A percentile compares a stretch with the other conserved stretches of the same genome.
Evolutionary conservation across 179 eudicot genomes (phyloP).

Genomic region (Patellifolia procumbens): DNA sequence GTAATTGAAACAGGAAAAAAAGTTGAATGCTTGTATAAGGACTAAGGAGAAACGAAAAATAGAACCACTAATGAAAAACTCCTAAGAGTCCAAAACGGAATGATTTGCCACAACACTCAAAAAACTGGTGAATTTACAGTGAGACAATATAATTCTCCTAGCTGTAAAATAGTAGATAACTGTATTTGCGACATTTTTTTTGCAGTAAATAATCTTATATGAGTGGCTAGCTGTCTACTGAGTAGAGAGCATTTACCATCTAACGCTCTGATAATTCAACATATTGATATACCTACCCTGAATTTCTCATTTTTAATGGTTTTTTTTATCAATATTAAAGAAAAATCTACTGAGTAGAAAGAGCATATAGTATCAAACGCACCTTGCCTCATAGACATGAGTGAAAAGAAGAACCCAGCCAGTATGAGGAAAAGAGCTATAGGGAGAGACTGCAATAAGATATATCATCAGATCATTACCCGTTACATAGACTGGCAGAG

Average conservation of each 20-base stretch:
- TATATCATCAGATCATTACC: constrained; percentile 14
- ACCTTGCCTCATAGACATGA: constrained; percentile 78
- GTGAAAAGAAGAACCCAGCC: constrained; percentile 58
- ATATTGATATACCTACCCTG: neutral
- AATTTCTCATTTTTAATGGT: neutral
- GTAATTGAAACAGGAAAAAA: too few species aligned
- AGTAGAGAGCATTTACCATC: neutral
- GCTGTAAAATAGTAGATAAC: neutral
- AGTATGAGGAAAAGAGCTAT: constrained; percentile 56
- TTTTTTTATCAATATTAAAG: neutral
- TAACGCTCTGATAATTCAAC: neutral
- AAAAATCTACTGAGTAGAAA: neutral
- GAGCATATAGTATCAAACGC: constrained; percentile 18
- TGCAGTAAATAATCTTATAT: neutral
- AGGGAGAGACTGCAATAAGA: constrained; percentile 73
- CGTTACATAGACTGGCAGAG: neutral
- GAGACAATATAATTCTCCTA: too few species aligned
- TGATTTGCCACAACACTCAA: too few species aligned
- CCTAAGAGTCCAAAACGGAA: too few species aligned
- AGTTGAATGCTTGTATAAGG: neutral
- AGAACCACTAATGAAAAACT: too few species aligned
- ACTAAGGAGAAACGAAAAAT: neutral
- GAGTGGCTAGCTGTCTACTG: too few species aligned
- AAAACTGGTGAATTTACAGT: neutral
- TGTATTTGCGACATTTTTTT: neutral